Base-by-base conservation (phyloP, 371 early-diverging fungal genomes). In the Zopfochytrium polystomum region DNA sequence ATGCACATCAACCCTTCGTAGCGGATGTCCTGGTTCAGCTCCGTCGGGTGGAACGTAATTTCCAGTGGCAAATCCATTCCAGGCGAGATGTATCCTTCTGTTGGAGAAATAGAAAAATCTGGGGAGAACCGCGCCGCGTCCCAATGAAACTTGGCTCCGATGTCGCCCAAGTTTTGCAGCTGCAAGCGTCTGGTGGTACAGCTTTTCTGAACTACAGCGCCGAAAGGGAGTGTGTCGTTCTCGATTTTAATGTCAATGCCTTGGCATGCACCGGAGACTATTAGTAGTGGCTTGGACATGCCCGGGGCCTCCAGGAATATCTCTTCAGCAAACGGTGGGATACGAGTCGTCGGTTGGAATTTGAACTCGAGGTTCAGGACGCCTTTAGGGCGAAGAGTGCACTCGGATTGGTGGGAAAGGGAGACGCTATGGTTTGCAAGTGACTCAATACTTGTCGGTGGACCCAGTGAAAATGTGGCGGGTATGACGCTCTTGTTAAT, bases 11-110 rank as follows among this genome's bases (percentile, higher is more conserved):
- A 33, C 34, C 70, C 73, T 31, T 82, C 83, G 50, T 76, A 76
- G 2, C 80, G 68, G 25, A 81, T 75, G 45, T 80, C 81, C 22
- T 74, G 72, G 46, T 74, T 73, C n/a, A 81, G 23, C 44, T 76
- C 72, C 3, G 50, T 43, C 6, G 83, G 83, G 60, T 79, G 81
- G 67, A 82, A 82, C 0, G 72, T 70, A 25, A 82, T 74, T 50
- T 82, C 81, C 26, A 82, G 44, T 25, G 80, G 64, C 4, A 80
- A 55, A 15, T 81, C 80, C 75, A 80, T 78, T 22, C 80, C 77
- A 2, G 83, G 80, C 1, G 82, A 77, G 30, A 81, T 77, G 62
- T 81, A 82, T 0, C 81, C 83, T 50, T 82, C 80, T 11, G 67
- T 52, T 11, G 83, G 79, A 9, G 74, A 70, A 34, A 82, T 75